Evolutionary conservation across 441 rosid genomes (phyloP), one percentile per base, ranked within the genome.

Genomic region (Pelargonium australe): DNA sequence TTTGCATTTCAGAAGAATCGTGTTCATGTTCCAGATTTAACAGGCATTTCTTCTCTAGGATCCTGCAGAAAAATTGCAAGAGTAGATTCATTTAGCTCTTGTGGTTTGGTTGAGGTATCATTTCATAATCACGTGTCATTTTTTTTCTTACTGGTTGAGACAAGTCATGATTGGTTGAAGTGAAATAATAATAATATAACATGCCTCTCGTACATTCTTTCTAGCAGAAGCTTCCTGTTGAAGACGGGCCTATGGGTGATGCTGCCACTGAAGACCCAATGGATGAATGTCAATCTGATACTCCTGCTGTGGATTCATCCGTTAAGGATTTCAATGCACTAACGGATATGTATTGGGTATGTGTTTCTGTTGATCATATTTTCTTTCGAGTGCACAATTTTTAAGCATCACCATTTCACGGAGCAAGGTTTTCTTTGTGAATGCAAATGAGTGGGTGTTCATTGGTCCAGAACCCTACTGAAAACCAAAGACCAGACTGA

Each of bases 271-370:
- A 64, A 72, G 89, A 81, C 63, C 83, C 83, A 47, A 75, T 80
- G 79, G 85, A 84, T 69, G 85, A 85, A 74, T 60, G 73, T 73
- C 78, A 71, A 64, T 63, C 76, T 23, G 85, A 85, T 71, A 75
- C 68, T 23, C 80, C 73, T 28, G 61, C 49, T 17, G 65, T 78
- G 70, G 88, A 83, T 72, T 77, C 77, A 76, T 74, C 89, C 5
- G 77, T 69, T 12, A 82, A 82, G 81, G 89, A 75, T 79, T 84
- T 79, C 72, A 81, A 70, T 53, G 91, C 78, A 49, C 80, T 89
- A 73, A 76, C 94, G n/a, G 99, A 88, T 73, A 75, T 95, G 60
- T 89, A 87, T 70, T 95, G 98, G 99, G 99, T 95, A 84, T 64
- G 78, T 51, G 20, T 17, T 28, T 58, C 10, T 58, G 9, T 19